Conservation (phyloP, 2,329 filamentous ascomycete species). For the Fusarium nematophilum region DNA sequence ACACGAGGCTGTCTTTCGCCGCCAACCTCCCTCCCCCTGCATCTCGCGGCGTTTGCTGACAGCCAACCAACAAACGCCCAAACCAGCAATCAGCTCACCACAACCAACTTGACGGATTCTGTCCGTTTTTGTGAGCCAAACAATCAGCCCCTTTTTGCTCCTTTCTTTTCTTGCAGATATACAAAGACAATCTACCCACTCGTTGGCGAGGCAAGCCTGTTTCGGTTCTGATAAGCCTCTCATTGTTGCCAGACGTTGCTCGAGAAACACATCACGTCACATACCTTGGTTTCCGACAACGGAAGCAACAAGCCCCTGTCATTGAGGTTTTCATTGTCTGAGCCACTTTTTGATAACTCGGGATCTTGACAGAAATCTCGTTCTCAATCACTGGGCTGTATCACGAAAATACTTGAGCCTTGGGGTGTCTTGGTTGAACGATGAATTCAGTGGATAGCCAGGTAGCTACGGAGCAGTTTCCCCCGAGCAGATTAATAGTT, state of each 20-base stretch:
- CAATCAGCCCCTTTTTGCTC: not conserved
- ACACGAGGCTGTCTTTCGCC: not conserved
- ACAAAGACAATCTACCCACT: not conserved
- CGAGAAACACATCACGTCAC: constrained; percentile 36
- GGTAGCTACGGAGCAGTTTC: no score
- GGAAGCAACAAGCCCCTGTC: not conserved
- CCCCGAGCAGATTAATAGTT: no score
- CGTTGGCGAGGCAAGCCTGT: constrained; percentile 12
- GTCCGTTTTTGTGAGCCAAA: constrained; percentile 11
- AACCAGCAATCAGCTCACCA: constrained; percentile 37
- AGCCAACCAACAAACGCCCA: constrained; percentile 33
- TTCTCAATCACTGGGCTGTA: no score
- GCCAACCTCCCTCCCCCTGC: constrained; percentile 23
- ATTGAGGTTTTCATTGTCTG: constrained; percentile 19
- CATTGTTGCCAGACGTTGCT: constrained; percentile 22
- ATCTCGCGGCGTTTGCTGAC: constrained; percentile 24
- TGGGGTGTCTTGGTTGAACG: no score
- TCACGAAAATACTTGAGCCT: no score
- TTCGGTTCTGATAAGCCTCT: not conserved
- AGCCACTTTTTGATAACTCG: constrained; percentile 14
- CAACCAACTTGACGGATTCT: constrained; percentile 14
- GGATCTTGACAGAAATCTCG: no score
- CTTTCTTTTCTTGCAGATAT: not conserved
- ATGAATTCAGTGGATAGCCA: no score
- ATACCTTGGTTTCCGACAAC: constrained; percentile 8